Evolutionary conservation across 2,329 filamentous ascomycete genomes (phyloP), one percentile per base, ranked within the genome.

Genomic region (Ustilaginoidea virens): DNA sequence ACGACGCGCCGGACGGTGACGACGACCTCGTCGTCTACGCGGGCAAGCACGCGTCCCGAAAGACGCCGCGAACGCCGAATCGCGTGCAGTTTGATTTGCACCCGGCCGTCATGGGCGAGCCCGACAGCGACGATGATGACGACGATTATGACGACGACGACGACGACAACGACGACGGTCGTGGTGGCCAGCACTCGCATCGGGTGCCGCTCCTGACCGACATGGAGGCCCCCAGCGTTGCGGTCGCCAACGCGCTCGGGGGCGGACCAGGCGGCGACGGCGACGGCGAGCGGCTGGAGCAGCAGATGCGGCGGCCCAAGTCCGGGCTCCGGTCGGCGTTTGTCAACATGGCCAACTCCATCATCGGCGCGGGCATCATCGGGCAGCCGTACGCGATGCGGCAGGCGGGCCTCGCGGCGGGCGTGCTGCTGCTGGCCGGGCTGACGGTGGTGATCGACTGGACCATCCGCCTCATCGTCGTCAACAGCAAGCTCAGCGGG

Each of bases 271-370:
- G n/a, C n/a, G n/a, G 51, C 55, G 50, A 60, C 29, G 43, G 47
- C 30, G 37, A 38, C 5, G 41, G 41, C 16, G 41, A 57, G 23
- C 63, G 61, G 53, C 64, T 62, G 5, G 62, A 66, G 41, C 55
- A 60, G 19, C 69, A 75, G 47, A 60, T 63, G 32, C 45, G 47
- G 23, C 67, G 86, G 32, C 85, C 87, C 26, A 87, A 87, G 56
- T 92, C 82, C 33, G 79, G 80, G 5, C 66, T 96, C 56, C 66
- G 69, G 36, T 82, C 79, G 49, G 87, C 90, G 3, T 96, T 98
- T 42, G 93, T 96, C 85, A 98, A 98, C 57, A 98, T 98, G 90
- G 87, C 90, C 37, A 98, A 98, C 60, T 92, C 81, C 44, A 98
- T 98, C 51, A 94, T 98, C 41, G 74, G 74, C 22, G 74, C 74